phyloP scores from a whole-genome alignment of 2,329 filamentous ascomycete genomes.

The Ceratocystiopsis brevicomis region DNA sequence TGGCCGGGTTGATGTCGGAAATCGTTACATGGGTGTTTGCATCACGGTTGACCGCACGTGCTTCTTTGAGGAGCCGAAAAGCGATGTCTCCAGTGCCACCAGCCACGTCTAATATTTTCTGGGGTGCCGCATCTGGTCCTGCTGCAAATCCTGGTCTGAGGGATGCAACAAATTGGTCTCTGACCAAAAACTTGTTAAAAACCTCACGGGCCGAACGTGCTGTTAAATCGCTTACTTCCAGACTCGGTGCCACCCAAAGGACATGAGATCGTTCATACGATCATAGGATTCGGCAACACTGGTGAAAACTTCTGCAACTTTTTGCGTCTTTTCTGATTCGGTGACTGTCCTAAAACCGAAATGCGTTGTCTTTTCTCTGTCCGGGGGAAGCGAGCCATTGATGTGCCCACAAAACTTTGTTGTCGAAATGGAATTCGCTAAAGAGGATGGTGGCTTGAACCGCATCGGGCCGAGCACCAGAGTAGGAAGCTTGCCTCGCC shows the following conservation, averaged over 20 bases:
- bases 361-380: constrained; percentile 40
- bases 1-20: constrained; percentile 87
- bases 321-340: constrained; percentile 52
- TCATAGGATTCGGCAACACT: constrained; percentile 91
- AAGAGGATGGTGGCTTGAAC: too few species aligned
- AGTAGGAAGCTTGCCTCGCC: too few species aligned
- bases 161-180: constrained; percentile 79
- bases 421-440: not conserved
- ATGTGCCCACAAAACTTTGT: not conserved
- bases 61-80: constrained; percentile 84
- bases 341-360: constrained; percentile 80
- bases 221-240: constrained; percentile 45
- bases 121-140: constrained; percentile 25
- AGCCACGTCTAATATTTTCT: constrained; percentile 83
- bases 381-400: not conserved
- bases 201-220: too few species aligned
- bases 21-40: constrained; percentile 69
- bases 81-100: constrained; percentile 96
- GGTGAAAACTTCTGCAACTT: constrained; percentile 78
- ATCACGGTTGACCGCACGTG: constrained; percentile 63
- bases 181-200: constrained; percentile 11
- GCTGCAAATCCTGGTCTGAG: constrained; percentile 59
- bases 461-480: too few species aligned
- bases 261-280: constrained; percentile 99
- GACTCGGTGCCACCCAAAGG: constrained; percentile 82